These are phyloP conservation scores for Claviceps sp. DNA, from an alignment of 2,329 filamentous ascomycete genomes.

Conservation along the genomic window DNA sequence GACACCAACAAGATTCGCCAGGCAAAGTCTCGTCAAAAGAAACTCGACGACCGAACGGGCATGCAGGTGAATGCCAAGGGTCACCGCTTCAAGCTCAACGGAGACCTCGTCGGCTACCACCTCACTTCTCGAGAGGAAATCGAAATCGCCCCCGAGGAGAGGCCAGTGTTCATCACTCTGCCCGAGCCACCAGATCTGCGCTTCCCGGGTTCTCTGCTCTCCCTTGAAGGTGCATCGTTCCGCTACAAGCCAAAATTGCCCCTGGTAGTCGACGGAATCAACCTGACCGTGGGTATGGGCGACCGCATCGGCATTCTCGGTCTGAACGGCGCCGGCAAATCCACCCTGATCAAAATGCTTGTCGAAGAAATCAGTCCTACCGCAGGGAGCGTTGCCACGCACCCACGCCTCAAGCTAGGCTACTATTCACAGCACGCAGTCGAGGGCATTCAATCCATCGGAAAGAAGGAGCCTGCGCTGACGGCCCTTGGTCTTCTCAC, in stretches of 20 bases:
- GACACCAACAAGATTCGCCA: constrained; percentile 80
- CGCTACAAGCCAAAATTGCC: constrained; percentile 35
- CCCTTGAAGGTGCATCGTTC: constrained; percentile 56
- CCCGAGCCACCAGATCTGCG: constrained; percentile 55
- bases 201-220: constrained; percentile 62
- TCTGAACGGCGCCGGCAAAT: constrained; percentile 72
- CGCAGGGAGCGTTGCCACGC: constrained; percentile 47
- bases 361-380: constrained; percentile 46
- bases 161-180: constrained; percentile 41
- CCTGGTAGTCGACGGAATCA: constrained; percentile 46
- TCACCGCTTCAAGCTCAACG: constrained; percentile 66
- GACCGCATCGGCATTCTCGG: constrained; percentile 65
- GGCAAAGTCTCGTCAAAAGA: constrained; percentile 73
- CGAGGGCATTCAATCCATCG: constrained; percentile 48
- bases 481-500: constrained; percentile 55
- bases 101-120: constrained; percentile 54
- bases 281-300: constrained; percentile 56
- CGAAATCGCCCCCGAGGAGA: constrained; percentile 53
- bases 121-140: constrained; percentile 49
- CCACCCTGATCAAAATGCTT: constrained; percentile 60
- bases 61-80: constrained; percentile 60
- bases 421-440: constrained; percentile 76
- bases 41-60: constrained; percentile 69
- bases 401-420: constrained; percentile 56
- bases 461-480: constrained; percentile 32